Conservation (phyloP, 176 grass and related monocot species). For the Rhipidocladum racemiflorum region DNA sequence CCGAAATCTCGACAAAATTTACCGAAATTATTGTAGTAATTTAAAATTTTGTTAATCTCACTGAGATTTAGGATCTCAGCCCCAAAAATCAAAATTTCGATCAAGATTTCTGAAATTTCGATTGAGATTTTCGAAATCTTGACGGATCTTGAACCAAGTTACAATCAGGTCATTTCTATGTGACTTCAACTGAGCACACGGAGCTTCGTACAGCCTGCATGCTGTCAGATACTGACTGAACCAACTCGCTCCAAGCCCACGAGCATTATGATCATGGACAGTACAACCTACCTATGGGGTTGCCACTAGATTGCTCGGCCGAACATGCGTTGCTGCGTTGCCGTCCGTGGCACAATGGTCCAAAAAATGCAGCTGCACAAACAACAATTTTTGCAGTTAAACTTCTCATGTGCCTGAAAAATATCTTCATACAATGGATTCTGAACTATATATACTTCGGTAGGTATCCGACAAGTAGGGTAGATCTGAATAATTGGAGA, state of each 20-base stretch:
- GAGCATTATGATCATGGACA: conserved; percentile 11
- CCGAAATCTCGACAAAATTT: too few species aligned
- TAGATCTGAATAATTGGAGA: neutral
- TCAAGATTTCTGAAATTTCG: too few species aligned
- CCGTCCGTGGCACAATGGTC: conserved; percentile 24
- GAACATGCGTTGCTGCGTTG: conserved; percentile 21
- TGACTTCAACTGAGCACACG: neutral
- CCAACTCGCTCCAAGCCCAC: neutral
- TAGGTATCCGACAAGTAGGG: neutral
- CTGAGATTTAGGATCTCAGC: too few species aligned
- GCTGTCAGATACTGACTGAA: neutral
- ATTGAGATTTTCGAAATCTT: too few species aligned
- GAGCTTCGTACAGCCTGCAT: neutral
- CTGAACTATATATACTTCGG: neutral
- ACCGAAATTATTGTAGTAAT: too few species aligned
- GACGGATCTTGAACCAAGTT: too few species aligned
- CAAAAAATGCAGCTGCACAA: neutral
- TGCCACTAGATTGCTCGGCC: neutral
- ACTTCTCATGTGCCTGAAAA: neutral
- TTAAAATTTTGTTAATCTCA: too few species aligned
- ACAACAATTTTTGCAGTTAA: neutral
- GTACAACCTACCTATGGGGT: neutral
- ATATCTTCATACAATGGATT: neutral
- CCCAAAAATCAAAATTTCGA: too few species aligned
- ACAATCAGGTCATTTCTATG: too few species aligned